Evolutionary conservation across 148 eudicot species (phyloP).

Genomic region (Suaeda aralocaspica): DNA sequence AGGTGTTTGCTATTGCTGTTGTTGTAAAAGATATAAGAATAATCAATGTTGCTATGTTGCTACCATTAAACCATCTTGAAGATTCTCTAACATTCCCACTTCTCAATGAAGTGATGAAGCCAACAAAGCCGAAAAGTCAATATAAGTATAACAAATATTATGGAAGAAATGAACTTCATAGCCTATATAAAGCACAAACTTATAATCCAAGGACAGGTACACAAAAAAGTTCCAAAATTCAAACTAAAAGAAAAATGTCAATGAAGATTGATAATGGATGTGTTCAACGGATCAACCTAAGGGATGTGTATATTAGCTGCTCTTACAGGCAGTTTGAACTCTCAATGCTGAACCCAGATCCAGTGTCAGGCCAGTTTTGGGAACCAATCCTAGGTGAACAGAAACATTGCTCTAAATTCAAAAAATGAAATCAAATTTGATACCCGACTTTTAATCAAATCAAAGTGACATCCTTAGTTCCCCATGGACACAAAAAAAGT

Average conservation of each 20-base stretch:
- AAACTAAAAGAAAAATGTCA: background rate
- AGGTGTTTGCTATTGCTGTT: too few relatives aligned
- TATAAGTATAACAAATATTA: too few relatives aligned
- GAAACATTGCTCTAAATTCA: background rate
- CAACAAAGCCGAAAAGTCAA: too few relatives aligned
- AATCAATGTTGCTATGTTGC: background rate
- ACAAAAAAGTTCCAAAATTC: background rate
- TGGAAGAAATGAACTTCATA: background rate
- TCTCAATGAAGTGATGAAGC: background rate
- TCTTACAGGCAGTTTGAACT: too few relatives aligned
- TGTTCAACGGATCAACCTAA: background rate
- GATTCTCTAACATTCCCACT: background rate
- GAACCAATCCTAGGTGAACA: background rate
- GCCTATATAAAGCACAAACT: background rate
- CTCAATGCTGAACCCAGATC: too few relatives aligned
- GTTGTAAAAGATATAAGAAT: background rate
- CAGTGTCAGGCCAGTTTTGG: background rate
- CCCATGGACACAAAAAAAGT: background rate
- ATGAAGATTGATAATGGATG: background rate
- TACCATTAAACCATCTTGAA: background rate
- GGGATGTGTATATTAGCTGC: too few relatives aligned
- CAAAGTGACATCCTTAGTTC: too few relatives aligned
- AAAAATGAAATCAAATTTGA: background rate
- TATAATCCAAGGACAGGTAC: background rate
- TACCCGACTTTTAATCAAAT: too few relatives aligned